Base-by-base conservation (phyloP, 768 basidiomycete species). In the Mycena latifolia region DNA sequence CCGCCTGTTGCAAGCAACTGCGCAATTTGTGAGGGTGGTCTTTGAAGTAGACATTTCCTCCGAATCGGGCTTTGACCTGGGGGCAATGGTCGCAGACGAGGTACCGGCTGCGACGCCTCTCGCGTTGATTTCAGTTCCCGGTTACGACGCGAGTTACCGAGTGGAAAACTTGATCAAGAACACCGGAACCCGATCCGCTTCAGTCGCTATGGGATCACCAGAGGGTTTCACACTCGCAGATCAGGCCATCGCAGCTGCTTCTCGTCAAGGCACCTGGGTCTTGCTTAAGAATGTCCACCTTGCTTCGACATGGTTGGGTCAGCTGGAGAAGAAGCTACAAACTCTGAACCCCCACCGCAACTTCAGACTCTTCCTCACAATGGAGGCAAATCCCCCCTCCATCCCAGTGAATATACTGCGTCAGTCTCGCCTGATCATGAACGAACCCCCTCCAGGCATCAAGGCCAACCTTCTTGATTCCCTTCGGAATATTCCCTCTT, bases 131-230 rank as follows among this genome's bases (percentile, higher is more conserved):
- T 98, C 97, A 8, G 95, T 99, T 4, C 89, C 94, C 3, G 98
- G 98, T 18, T 97, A 98, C 74, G 98, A 99, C 75, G 98, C 98
- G n/a, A 97, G 96, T 77, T 99, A 96, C 77, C 89, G 93, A 53
- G 94, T 98, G 41, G 96, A 98, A 72, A 91, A 90, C 70, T 86
- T 97, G 46, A 89, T 96, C 69, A 89, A 91, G 75, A 89, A 89
- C 55, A 89, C 89, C 14, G 89, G 90, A 18, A 84, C 88, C 29
- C 88, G 92, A 27, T 96, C 95, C 61, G 84, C 91, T 2, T 94
- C 95, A 2, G 94, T 99, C 25, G 98, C 98, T 17, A 98, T 99
- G 96, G 98, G 98, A 25, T 98, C 97, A 2, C 92, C 96, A 69
- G 98, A 99, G 83, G 97, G 97, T n/a, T 97, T 95, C 77, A 88